Conservation (phyloP, 2,329 filamentous ascomycete genomes). For the Stylonectria norvegica region DNA sequence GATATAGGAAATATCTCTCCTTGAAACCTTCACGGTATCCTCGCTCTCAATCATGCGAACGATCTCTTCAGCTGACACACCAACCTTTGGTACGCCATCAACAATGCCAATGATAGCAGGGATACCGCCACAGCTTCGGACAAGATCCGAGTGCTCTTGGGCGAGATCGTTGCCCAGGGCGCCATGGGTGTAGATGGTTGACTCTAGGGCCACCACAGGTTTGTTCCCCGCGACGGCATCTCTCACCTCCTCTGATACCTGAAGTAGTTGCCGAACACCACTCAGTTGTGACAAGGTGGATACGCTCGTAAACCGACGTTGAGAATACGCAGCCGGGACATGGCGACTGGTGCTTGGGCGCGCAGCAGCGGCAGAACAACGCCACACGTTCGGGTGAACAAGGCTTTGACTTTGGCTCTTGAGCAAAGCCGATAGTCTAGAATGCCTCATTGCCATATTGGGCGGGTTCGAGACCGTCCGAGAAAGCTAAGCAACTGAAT, state of each 20-base stretch:
- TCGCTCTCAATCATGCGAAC: slow-evolving; percentile 65
- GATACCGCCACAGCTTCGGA: slow-evolving; percentile 75
- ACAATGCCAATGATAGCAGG: slow-evolving; percentile 90
- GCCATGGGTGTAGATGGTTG: slow-evolving; percentile 96
- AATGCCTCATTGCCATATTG: no score
- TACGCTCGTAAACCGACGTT: slow-evolving; percentile 22
- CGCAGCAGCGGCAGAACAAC: slow-evolving; percentile 14
- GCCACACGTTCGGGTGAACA: slow-evolving; percentile 9
- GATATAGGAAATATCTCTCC: slow-evolving; percentile 80
- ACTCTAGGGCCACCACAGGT: slow-evolving; percentile 89
- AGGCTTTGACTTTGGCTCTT: no score
- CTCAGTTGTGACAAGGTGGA: slow-evolving; percentile 19
- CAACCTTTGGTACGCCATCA: slow-evolving; percentile 77
- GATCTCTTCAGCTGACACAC: slow-evolving; percentile 69
- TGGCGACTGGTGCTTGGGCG: slow-evolving; percentile 1
- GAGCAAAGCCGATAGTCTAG: no score
- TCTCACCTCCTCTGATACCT: slow-evolving; percentile 76
- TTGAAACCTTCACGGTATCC: slow-evolving; percentile 76
- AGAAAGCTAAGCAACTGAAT: no score
- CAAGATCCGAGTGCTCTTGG: slow-evolving; percentile 79
- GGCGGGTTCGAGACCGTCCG: no score
- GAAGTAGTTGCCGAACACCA: slow-evolving; percentile 49
- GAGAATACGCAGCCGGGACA: slow-evolving; percentile 6
- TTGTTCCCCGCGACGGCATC: slow-evolving; percentile 70
- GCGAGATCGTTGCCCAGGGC: slow-evolving; percentile 69